Evolutionary conservation across 768 basidiomycete species (phyloP).

Genomic region (Lentinula detonsa): DNA sequence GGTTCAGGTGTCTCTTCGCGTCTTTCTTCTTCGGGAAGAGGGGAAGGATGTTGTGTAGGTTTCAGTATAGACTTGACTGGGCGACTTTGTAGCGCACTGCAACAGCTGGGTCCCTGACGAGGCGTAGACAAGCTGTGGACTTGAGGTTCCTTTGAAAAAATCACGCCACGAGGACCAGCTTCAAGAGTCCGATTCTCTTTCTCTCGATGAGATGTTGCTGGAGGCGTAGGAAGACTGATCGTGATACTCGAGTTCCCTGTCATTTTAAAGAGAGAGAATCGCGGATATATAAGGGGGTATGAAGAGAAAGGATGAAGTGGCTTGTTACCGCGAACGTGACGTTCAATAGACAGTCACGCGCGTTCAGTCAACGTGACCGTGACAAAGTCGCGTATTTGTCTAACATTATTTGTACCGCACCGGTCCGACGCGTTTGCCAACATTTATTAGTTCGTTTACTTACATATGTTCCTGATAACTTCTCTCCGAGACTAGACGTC

Average conservation of each 20-base stretch:
- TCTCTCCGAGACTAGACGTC: too few species aligned
- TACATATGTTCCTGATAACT: too few species aligned
- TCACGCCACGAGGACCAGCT: conserved; percentile 31
- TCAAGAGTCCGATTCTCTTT: conserved; percentile 42
- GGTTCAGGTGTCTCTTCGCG: conserved; percentile 80
- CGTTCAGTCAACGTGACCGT: neutral
- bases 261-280: conserved; percentile 9
- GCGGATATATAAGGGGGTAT: conserved; percentile 5
- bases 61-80: conserved; percentile 73
- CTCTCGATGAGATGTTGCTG: conserved; percentile 50
- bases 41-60: conserved; percentile 25
- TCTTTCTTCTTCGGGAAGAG: conserved; percentile 34
- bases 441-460: too few species aligned
- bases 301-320: neutral
- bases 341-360: neutral
- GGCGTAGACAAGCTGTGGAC: conserved; percentile 33
- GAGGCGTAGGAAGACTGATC: conserved; percentile 58
- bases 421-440: neutral
- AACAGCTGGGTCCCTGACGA: conserved; percentile 13
- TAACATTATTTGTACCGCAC: neutral
- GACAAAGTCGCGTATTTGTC: conserved; percentile 1
- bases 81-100: conserved; percentile 30
- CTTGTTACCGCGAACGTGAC: neutral
- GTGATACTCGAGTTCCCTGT: neutral
- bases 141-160: conserved; percentile 47